Conservation (phyloP, 2,329 filamentous ascomycete genomes). For the Paramyrothecium sp. region DNA sequence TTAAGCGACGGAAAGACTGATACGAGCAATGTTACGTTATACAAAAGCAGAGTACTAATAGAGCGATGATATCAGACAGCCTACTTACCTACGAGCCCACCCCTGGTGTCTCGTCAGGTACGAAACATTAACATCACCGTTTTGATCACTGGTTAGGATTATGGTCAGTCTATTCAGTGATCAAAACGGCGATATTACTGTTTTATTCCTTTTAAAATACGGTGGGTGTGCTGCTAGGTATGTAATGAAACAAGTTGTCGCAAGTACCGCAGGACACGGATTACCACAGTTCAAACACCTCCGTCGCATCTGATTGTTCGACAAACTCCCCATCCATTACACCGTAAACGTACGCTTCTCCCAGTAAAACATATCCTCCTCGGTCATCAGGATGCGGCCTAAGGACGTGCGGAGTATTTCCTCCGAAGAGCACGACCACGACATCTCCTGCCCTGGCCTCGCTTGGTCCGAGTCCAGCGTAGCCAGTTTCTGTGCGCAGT, state of each 20-base stretch:
- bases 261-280: no score
- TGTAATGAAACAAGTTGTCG: no score
- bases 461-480: slow-evolving; percentile 3
- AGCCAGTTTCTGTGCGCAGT: not conserved
- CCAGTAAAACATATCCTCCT: slow-evolving; percentile 3
- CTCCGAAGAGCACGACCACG: slow-evolving; percentile 4
- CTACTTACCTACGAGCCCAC: no score
- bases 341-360: slow-evolving; percentile 7
- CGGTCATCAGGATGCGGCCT: not conserved
- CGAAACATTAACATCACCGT: no score
- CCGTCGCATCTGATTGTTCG: not conserved
- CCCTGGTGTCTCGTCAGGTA: no score
- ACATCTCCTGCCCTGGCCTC: slow-evolving; percentile 1
- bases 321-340: slow-evolving; percentile 8
- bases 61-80: no score
- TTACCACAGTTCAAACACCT: not conserved
- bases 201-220: no score
- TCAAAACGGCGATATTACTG: no score
- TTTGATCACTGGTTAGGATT: no score
- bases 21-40: not conserved
- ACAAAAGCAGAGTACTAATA: not conserved
- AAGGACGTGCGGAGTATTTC: slow-evolving; percentile 3
- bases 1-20: not conserved
- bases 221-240: no score
- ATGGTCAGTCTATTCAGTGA: no score